These are phyloP conservation scores for Boletus fagicola DNA, from an alignment of 768 basidiomycete species.

Conservation along the genomic window DNA sequence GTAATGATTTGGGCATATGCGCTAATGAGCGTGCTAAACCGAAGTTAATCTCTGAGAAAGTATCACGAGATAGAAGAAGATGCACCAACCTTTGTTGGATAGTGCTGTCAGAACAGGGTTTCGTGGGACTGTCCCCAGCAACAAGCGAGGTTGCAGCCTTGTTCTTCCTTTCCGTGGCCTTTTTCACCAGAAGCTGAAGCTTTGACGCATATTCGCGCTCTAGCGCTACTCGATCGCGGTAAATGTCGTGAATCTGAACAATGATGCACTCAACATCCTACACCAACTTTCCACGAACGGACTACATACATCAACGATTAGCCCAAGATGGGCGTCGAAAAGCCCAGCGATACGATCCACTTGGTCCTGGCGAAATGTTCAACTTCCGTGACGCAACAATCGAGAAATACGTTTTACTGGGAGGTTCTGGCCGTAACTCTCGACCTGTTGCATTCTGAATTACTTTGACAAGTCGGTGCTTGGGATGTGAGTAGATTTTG, in stretches of 20 bases:
- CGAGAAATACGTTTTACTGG: constrained; percentile 42
- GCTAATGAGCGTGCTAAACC: constrained; percentile 62
- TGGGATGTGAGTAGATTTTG: neutral
- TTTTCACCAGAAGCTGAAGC: constrained; percentile 62
- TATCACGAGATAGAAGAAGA: neutral
- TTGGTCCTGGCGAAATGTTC: constrained; percentile 54
- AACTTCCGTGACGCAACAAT: constrained; percentile 2
- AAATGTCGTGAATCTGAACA: constrained; percentile 67
- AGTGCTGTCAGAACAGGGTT: constrained; percentile 51
- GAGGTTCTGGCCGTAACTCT: constrained; percentile 50
- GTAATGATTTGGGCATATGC: constrained; percentile 68
- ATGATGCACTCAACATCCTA: constrained; percentile 1
- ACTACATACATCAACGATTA: constrained; percentile 58
- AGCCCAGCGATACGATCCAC: constrained; percentile 58
- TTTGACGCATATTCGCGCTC: constrained; percentile 81
- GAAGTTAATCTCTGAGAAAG: constrained; percentile 16
- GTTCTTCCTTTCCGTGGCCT: constrained; percentile 67
- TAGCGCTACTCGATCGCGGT: constrained; percentile 59
- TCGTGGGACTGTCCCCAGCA: constrained; percentile 67
- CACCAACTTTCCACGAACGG: neutral
- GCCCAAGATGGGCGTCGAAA: constrained; percentile 64
- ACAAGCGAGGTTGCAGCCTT: constrained; percentile 55
- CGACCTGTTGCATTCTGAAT: constrained; percentile 16
- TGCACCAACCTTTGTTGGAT: constrained; percentile 53
- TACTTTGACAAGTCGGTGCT: neutral